Percentiles rank a stretch among this genome's conserved stretches.
Conservation (phyloP, 176 grass and related monocot species). For the Cenchrus americanus region DNA sequence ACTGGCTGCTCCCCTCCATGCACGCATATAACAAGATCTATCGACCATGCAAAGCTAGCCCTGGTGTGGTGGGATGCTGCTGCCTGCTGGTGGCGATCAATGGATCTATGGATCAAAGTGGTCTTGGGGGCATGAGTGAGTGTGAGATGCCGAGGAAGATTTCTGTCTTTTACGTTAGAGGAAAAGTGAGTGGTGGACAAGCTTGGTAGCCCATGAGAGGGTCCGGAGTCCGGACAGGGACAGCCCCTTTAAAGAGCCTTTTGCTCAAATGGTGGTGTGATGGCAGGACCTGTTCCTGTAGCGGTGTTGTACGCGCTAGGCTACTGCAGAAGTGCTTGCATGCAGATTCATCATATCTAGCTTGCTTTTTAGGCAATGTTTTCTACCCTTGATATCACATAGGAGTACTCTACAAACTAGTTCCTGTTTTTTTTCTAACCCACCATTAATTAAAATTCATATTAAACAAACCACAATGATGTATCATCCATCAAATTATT, state of each 20-base stretch:
- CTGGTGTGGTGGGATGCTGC: not conserved
- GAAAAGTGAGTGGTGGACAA: conserved; percentile 35
- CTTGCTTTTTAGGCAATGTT: conserved; percentile 25
- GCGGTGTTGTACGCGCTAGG: conserved; percentile 22
- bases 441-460: too few species aligned
- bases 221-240: conserved; percentile 35
- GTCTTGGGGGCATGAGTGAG: conserved; percentile 24
- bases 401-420: not conserved
- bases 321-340: conserved; percentile 16
- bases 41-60: conserved; percentile 22
- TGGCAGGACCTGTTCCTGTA: conserved; percentile 48
- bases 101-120: conserved; percentile 5
- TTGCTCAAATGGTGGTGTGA: conserved; percentile 61
- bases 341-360: conserved; percentile 34
- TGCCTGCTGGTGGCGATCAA: not conserved
- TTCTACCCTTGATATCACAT: not conserved
- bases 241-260: conserved; percentile 69
- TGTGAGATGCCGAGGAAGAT: conserved; percentile 32
- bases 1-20: conserved; percentile 60
- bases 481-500: too few species aligned
- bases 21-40: conserved; percentile 34
- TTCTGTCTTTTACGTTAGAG: conserved; percentile 53
- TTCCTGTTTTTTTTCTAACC: too few species aligned
- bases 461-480: too few species aligned
- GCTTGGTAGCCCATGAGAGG: conserved; percentile 9